Conservation (phyloP, 106 monocot species). For the Dioscorea dumetorum region DNA sequence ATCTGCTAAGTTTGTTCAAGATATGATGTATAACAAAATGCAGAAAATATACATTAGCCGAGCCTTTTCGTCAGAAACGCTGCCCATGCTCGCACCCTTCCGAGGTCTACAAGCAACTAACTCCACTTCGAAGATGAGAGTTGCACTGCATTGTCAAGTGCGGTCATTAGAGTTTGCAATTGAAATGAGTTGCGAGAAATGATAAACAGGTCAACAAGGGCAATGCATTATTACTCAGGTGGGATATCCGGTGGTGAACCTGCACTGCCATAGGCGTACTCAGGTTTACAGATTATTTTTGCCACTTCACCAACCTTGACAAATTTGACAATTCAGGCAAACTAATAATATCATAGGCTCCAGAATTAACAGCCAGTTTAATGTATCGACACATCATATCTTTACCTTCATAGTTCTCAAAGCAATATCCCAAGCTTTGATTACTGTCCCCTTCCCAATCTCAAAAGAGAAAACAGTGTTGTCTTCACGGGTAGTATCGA, state of each 20-base stretch:
- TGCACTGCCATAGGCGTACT: conserved; percentile 95
- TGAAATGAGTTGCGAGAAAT: too few relatives aligned
- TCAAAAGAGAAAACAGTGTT: conserved; percentile 91
- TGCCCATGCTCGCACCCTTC: conserved; percentile 66
- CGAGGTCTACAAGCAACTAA: conserved; percentile 77
- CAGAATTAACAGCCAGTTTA: background rate
- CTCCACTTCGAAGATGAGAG: conserved; percentile 91
- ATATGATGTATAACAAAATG: too few relatives aligned
- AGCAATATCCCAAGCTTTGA: conserved; percentile 95
- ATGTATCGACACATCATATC: background rate
- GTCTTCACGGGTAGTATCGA: conserved; percentile 95
- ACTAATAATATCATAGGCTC: background rate
- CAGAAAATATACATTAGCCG: conserved; percentile 49
- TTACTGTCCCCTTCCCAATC: conserved; percentile 69
- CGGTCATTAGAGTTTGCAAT: background rate
- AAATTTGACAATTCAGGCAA: background rate
- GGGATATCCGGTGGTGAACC: conserved; percentile 96
- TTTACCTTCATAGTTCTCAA: conserved; percentile 94
- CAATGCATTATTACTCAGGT: conserved; percentile 46
- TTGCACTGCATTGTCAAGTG: conserved; percentile 39
- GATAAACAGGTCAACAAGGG: too few relatives aligned
- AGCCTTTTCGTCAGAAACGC: conserved; percentile 75
- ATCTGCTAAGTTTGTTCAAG: background rate
- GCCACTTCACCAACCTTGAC: conserved; percentile 88
- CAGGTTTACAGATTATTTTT: conserved; percentile 87